phyloP scores from a whole-genome alignment of 208 protist species.

The Trypanosomatidae sp. region DNA sequence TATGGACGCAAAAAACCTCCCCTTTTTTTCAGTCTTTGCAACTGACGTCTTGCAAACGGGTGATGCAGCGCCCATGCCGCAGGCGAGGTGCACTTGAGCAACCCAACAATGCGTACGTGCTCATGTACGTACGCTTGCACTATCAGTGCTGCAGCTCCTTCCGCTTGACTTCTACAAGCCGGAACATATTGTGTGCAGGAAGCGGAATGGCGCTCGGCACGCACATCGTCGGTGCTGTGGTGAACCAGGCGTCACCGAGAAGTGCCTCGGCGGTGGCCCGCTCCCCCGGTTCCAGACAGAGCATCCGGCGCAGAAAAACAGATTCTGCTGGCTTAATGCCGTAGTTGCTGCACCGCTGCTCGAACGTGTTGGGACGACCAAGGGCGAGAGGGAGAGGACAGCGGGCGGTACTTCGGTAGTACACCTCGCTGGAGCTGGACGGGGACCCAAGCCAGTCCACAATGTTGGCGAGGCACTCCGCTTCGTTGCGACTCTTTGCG shows the following conservation, averaged over 20 bases:
- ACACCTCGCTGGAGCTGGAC: constrained; percentile 35
- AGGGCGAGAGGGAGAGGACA: constrained; percentile 24
- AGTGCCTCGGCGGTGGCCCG: constrained; percentile 53
- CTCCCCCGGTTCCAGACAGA: constrained; percentile 69
- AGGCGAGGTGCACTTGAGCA: neutral
- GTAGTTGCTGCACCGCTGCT: constrained; percentile 46
- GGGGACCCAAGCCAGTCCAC: constrained; percentile 83
- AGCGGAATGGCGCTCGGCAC: constrained; percentile 57
- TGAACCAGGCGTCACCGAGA: constrained; percentile 77
- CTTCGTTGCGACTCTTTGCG: constrained; percentile 49
- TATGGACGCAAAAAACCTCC: neutral
- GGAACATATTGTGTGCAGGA: constrained; percentile 62
- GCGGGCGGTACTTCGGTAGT: constrained; percentile 28
- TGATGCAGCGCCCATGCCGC: too few species aligned
- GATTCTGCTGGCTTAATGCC: constrained; percentile 42
- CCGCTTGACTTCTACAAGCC: constrained; percentile 55
- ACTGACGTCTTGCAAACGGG: neutral
- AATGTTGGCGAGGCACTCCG: constrained; percentile 59
- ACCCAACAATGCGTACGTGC: neutral
- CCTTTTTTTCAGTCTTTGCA: neutral
- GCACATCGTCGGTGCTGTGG: constrained; percentile 50
- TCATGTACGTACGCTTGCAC: neutral
- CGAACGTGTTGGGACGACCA: constrained; percentile 46
- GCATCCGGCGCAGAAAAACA: constrained; percentile 67
- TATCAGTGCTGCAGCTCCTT: constrained; percentile 12